A percentile compares a stretch with the other conserved stretches of the same genome.
Evolutionary conservation across 2,329 filamentous ascomycete species (phyloP).

Genomic region (Sarocladiaceae sp.): DNA sequence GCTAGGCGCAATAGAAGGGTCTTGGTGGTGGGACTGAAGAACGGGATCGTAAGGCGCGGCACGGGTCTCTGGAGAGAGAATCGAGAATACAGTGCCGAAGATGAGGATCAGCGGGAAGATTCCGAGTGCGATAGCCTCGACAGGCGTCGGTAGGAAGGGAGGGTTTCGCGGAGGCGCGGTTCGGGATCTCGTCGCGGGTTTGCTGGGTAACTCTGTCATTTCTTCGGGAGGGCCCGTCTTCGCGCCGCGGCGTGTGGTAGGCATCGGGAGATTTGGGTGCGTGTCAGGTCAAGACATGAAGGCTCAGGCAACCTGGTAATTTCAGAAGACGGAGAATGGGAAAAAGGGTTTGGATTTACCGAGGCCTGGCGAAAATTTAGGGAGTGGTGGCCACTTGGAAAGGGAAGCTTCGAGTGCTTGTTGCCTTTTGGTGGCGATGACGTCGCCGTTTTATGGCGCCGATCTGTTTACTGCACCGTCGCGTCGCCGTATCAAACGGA

Average conservation of each 20-base stretch:
- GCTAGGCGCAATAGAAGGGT: constrained; percentile 55
- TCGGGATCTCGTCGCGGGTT: constrained; percentile 6
- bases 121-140: constrained; percentile 60
- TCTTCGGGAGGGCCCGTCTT: constrained; percentile 6
- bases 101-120: constrained; percentile 75
- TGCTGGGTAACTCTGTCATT: neutral
- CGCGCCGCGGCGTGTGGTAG: constrained; percentile 13
- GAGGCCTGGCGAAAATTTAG: neutral
- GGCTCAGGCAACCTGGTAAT: neutral
- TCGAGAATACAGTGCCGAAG: constrained; percentile 76
- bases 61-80: constrained; percentile 69
- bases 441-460: neutral
- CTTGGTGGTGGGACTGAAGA: constrained; percentile 59
- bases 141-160: constrained; percentile 65
- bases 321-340: neutral
- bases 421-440: constrained; percentile 5
- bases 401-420: constrained; percentile 2
- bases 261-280: constrained; percentile 4
- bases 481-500: neutral
- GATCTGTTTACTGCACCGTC: neutral
- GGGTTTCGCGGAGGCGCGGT: constrained; percentile 32
- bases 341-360: too few species aligned
- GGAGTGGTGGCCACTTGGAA: neutral
- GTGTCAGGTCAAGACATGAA: constrained; percentile 6
- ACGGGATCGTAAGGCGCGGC: constrained; percentile 56